Base-by-base conservation (phyloP, 1,139 yeast genomes). In the Groenewaldozyma sp. region DNA sequence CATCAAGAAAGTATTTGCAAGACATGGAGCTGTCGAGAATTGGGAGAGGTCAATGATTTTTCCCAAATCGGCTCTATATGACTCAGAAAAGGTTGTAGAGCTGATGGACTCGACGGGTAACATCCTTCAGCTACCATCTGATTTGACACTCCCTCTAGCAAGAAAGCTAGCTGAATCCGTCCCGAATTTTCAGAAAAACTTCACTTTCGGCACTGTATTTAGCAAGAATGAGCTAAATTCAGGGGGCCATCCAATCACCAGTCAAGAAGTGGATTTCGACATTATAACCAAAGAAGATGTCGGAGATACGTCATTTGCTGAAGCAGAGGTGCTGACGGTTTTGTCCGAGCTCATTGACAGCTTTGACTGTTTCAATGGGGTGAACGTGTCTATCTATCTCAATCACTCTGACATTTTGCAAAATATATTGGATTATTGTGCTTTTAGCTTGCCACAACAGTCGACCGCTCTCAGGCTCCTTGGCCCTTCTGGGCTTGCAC, bases 61-160 rank as follows among this genome's bases (percentile, higher is more conserved):
- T 42, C 98, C 97, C 0, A 78, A 80, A 47, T 79, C 91, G 0
- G 82, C 91, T 2, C 61, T 74, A 1, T 88, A 86, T 54, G 63
- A 75, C 16, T 73, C 71, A 16, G 72, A 69, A 41, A 69, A 71
- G 36, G 80, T 83, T 0, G 87, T 81, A 49, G 94, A 87, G 50
- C 73, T 91, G 1, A 63, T 93, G 45, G 97, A 91, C 54, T 71
- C 76, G 39, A 78, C 84, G 24, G 98, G 98, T 0, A 76, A 88
- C 0, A 91, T 91, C 4, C 62, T 93, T 26, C 94, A 87, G 45
- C 62, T 93, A 28, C 94, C 95, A 1, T 88, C 81, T 56, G 98
- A 91, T 56, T 65, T 88, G 45, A 82, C 94, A 0, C 63, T 87
- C 28, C 97, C 99, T 0, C 75, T 82, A 63, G 97, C 98, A 0